These are phyloP conservation scores for Micractinium conductrix DNA, from an alignment of 139 green algal species.

Conservation along the genomic window DNA sequence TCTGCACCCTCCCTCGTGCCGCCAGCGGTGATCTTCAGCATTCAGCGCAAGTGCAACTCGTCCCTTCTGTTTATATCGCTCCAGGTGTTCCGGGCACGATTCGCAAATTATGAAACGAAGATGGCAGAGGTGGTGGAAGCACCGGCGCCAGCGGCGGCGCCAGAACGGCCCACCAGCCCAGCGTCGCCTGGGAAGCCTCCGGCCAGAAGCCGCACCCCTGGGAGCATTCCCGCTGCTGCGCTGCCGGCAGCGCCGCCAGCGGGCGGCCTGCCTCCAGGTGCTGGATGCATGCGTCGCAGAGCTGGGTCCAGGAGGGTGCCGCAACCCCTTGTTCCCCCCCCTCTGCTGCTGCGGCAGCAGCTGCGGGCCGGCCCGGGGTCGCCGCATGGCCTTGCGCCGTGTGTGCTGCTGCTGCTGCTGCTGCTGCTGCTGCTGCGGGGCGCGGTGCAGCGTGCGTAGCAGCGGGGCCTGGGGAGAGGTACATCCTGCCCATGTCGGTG, in stretches of 20 bases:
- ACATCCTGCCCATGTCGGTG: slow-evolving; percentile 10
- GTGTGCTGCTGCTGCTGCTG: neutral
- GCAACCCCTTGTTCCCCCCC: neutral
- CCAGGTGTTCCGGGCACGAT: too few relatives aligned
- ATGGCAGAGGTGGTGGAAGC: too few relatives aligned
- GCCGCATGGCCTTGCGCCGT: neutral
- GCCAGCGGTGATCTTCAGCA: too few relatives aligned
- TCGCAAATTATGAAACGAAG: too few relatives aligned
- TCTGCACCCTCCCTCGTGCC: too few relatives aligned
- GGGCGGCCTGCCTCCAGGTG: neutral
- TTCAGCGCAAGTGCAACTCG: too few relatives aligned
- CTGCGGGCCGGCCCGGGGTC: neutral
- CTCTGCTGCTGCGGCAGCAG: neutral
- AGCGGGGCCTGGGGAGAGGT: neutral
- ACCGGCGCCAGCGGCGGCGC: too few relatives aligned
- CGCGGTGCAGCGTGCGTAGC: neutral
- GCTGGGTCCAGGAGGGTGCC: neutral
- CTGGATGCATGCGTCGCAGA: slow-evolving; percentile 2
- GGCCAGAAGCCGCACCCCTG: slow-evolving; percentile 20
- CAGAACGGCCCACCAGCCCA: too few relatives aligned
- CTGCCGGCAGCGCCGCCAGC: neutral
- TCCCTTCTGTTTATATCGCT: too few relatives aligned
- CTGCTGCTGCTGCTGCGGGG: neutral
- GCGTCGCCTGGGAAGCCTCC: too few relatives aligned
- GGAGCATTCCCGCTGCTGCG: neutral